These are phyloP conservation scores for Ophiostoma triangulosporum DNA, from an alignment of 2,329 filamentous ascomycete genomes.

Conservation along the genomic window DNA sequence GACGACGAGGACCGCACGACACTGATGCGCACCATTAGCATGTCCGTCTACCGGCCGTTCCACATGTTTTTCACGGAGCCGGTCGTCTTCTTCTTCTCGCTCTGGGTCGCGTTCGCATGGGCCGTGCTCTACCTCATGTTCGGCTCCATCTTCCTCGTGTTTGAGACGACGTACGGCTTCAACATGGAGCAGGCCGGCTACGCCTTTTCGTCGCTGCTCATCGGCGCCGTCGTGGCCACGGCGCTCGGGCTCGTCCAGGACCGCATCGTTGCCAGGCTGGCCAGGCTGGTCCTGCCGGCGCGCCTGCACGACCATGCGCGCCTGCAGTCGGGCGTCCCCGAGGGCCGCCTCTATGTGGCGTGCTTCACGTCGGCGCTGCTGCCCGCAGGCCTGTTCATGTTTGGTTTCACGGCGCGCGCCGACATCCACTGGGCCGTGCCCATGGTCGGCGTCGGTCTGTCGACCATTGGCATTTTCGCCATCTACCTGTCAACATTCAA, in stretches of 20 bases:
- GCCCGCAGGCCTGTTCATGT: slow-evolving; percentile 69
- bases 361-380: slow-evolving; percentile 64
- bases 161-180: slow-evolving; percentile 54
- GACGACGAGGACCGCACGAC: slow-evolving; percentile 64
- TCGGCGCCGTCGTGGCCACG: slow-evolving; percentile 53
- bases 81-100: slow-evolving; percentile 72
- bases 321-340: slow-evolving; percentile 46
- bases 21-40: slow-evolving; percentile 53
- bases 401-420: slow-evolving; percentile 54
- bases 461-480: slow-evolving; percentile 75
- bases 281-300: slow-evolving; percentile 12
- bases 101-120: slow-evolving; percentile 88
- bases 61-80: slow-evolving; percentile 62
- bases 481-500: slow-evolving; percentile 87
- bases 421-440: slow-evolving; percentile 61
- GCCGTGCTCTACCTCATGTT: slow-evolving; percentile 79
- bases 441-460: slow-evolving; percentile 53
- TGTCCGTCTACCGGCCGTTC: slow-evolving; percentile 68
- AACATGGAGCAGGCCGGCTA: slow-evolving; percentile 52
- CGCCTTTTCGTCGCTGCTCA: slow-evolving; percentile 60
- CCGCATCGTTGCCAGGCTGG: slow-evolving; percentile 35
- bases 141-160: slow-evolving; percentile 66
- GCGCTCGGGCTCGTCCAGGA: slow-evolving; percentile 61
- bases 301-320: slow-evolving; percentile 26
- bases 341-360: slow-evolving; percentile 70